Conservation (phyloP, 805 yeast species). For the Trichomonascus vanleenenianus region DNA sequence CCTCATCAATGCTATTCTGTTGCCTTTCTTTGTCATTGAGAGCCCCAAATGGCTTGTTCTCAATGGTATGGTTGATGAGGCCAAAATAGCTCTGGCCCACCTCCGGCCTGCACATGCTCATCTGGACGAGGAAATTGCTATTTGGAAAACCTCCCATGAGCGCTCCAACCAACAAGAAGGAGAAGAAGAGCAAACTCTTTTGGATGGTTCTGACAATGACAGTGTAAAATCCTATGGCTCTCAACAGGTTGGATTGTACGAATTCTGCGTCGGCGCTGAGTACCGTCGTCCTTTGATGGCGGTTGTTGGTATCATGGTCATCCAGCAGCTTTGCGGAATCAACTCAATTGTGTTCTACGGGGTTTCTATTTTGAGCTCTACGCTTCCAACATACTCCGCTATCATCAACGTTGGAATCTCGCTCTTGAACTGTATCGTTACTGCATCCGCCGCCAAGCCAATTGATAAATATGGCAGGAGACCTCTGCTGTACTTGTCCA, state of each 20-base stretch:
- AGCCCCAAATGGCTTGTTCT: constrained; percentile 76
- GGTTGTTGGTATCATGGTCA: constrained; percentile 63
- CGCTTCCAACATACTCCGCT: constrained; percentile 67
- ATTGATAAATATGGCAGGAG: constrained; percentile 75
- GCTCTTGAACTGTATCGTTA: constrained; percentile 62
- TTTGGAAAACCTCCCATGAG: constrained; percentile 11
- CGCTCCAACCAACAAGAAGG: no score
- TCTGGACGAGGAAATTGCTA: constrained; percentile 23
- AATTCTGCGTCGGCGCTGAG: constrained; percentile 44
- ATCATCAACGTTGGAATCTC: constrained; percentile 72
- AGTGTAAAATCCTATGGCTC: not conserved
- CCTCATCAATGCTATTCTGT: constrained; percentile 36
- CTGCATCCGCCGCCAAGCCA: constrained; percentile 62
- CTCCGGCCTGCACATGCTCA: constrained; percentile 29
- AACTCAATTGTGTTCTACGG: constrained; percentile 92
- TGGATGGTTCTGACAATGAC: not conserved
- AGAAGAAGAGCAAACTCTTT: constrained; percentile 4
- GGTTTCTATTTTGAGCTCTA: constrained; percentile 65
- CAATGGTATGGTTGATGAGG: constrained; percentile 39
- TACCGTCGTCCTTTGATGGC: constrained; percentile 54
- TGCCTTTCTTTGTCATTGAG: constrained; percentile 43
- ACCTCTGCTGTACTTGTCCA: constrained; percentile 60
- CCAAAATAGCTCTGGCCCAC: constrained; percentile 30
- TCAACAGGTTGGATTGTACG: constrained; percentile 11
- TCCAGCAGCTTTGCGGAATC: constrained; percentile 91